Conservation (phyloP, 169 alveolate genomes). For the Plasmodium falciparum region DNA sequence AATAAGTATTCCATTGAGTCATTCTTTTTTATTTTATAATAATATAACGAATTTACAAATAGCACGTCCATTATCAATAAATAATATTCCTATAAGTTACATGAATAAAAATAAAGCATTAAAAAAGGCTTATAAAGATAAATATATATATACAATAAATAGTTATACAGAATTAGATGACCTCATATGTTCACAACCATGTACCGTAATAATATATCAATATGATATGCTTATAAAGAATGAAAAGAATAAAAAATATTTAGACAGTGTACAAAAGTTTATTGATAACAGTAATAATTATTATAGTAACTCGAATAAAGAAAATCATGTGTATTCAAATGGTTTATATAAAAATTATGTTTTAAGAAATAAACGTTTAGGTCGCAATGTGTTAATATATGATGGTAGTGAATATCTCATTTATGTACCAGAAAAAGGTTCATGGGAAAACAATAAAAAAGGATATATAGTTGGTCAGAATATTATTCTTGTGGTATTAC, state of each 20-base stretch:
- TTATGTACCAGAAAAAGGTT: constrained; percentile 12
- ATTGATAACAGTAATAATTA: constrained; percentile 34
- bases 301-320: not conserved
- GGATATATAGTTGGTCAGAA: constrained; percentile 56
- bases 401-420: constrained; percentile 52
- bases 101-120: constrained; percentile 24
- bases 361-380: constrained; percentile 17
- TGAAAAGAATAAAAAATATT: constrained; percentile 32
- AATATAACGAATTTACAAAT: constrained; percentile 52
- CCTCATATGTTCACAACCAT: constrained; percentile 26
- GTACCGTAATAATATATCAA: constrained; percentile 57
- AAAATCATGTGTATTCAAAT: constrained; percentile 13
- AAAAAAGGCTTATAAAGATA: constrained; percentile 55
- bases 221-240: constrained; percentile 25
- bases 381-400: constrained; percentile 16
- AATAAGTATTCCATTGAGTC: constrained; percentile 40
- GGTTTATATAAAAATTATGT: constrained; percentile 59
- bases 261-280: constrained; percentile 29
- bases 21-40: constrained; percentile 58
- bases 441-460: constrained; percentile 54
- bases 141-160: constrained; percentile 37
- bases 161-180: constrained; percentile 36
- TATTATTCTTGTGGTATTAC: constrained; percentile 38
- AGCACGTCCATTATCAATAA: constrained; percentile 17
- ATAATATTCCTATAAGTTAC: constrained; percentile 31